Percentiles rank a stretch among this genome's conserved stretches.
These are phyloP conservation scores for Tulasnella sp. DNA, from an alignment of 768 basidiomycete genomes.

Conservation along the genomic window DNA sequence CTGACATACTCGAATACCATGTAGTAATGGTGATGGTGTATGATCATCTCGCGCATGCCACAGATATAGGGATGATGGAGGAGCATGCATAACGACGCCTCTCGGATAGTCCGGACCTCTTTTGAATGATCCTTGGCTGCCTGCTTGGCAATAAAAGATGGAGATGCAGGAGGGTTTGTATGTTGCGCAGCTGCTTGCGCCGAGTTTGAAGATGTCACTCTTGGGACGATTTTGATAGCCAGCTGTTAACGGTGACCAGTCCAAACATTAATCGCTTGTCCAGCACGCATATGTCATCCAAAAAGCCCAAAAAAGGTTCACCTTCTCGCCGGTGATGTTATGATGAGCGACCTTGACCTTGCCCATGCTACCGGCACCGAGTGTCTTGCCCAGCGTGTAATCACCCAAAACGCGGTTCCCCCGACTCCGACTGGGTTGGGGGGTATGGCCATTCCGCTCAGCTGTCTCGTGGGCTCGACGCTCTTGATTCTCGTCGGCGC, in stretches of 20 bases:
- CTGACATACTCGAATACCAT: constrained; percentile 99
- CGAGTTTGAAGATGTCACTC: constrained; percentile 53
- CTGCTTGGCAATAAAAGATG: constrained; percentile 61
- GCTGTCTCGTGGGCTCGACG: constrained; percentile 10
- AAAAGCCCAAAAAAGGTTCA: constrained; percentile 31
- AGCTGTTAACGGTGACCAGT: constrained; percentile 41
- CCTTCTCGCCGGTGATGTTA: constrained; percentile 84
- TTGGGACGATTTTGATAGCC: constrained; percentile 97
- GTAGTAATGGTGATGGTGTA: constrained; percentile 97
- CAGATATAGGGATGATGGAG: constrained; percentile 98
- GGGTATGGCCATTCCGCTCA: constrained; percentile 22
- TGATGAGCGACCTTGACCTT: constrained; percentile 96
- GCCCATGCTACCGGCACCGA: constrained; percentile 97
- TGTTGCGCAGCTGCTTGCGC: constrained; percentile 32
- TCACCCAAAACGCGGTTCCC: constrained; percentile 66
- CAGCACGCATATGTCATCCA: neutral
- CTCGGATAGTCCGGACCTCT: constrained; percentile 90
- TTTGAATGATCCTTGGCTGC: constrained; percentile 86
- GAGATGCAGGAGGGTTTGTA: constrained; percentile 28
- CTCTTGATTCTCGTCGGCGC: neutral
- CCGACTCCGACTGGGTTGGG: constrained; percentile 14
- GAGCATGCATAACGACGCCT: constrained; percentile 89
- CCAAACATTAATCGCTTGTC: neutral
- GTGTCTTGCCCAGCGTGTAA: constrained; percentile 91
- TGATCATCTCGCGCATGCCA: constrained; percentile 98